Conservation (phyloP, 345 rosid species). For the Turritis glabra region DNA sequence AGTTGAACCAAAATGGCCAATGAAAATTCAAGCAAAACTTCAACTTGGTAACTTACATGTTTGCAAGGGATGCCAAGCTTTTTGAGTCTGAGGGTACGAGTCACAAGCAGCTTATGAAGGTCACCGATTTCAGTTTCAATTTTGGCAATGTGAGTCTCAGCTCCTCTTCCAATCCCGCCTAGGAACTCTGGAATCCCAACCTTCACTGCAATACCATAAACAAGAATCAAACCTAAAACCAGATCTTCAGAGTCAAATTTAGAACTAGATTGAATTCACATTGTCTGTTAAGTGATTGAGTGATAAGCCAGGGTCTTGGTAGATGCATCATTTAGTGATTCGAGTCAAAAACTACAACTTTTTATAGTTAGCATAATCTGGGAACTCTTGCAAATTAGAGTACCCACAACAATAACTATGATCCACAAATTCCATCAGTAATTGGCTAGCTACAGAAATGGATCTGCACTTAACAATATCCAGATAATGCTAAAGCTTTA, state of each 20-base stretch:
- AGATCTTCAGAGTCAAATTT: background rate
- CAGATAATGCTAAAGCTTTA: background rate
- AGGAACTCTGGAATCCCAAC: conserved; percentile 86
- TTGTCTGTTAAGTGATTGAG: background rate
- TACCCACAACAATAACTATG: no score
- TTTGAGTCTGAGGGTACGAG: conserved; percentile 78
- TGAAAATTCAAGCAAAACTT: background rate
- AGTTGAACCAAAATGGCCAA: background rate
- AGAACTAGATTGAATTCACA: no score
- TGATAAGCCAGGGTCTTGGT: background rate
- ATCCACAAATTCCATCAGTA: background rate
- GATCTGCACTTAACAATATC: background rate
- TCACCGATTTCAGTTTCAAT: conserved; percentile 85
- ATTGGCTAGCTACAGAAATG: background rate
- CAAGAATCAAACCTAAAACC: background rate
- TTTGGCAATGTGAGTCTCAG: conserved; percentile 71
- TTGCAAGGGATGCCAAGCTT: conserved; percentile 85
- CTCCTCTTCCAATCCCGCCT: conserved; percentile 73
- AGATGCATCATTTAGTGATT: background rate
- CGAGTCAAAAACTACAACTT: no score
- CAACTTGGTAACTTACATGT: conserved; percentile 55
- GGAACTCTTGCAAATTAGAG: no score
- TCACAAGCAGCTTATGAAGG: conserved; percentile 63
- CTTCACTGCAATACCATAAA: conserved; percentile 55
- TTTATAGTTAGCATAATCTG: no score